Base-by-base conservation (phyloP, 108 stramenopile species). In the Cyclotella choctawhatcheeana region DNA sequence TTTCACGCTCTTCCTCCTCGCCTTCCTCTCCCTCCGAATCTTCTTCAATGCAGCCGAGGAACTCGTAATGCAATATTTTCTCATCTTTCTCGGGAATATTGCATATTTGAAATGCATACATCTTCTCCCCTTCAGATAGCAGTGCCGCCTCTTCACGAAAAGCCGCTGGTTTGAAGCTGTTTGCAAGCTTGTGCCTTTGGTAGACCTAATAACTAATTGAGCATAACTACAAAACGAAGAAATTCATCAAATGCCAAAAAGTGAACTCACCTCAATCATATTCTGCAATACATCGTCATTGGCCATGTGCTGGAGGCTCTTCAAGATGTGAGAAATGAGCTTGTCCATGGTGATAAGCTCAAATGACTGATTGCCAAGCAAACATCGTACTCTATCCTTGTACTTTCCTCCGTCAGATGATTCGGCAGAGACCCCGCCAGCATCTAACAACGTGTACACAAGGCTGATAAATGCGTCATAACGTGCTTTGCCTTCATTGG, bases 341-440 rank as follows among this genome's bases (percentile, higher is more conserved):
- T 96, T 96, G 80, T 96, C 95, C 87, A 96, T 92, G 18, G 95
- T 96, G 12, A 89, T 89, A 35, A 96, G 86, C 56, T 93, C 95
- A 69, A 87, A 93, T 2, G 83, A 84, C 20, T 88, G 82, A 60
- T 96, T 91, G n/a, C 95, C 95, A 30, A 96, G 64, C 67, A 96
- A 77, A 48, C 81, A 77, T 6, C 91, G 82, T 18, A 95, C 90
- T 37, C 91, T 79, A 54, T 95, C 94, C 64, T 93, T 89, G 64
- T 84, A 93, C 63, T 86, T 89, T 31, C 82, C 89, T 16, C 89
- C 89, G 48, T 90, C 87, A 10, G 80, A 78, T 26, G 74, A 72
- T 24, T 81, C 79, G 0, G 80, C 65, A 50, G 73, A 73, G 0
- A 73, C 84, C 21, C 62, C 40, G 13, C 73, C 68, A 40, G 70